Evolutionary conservation across 1,284 basidiomycete species (phyloP).

Genomic region (Cryptococcus deneoformans): DNA sequence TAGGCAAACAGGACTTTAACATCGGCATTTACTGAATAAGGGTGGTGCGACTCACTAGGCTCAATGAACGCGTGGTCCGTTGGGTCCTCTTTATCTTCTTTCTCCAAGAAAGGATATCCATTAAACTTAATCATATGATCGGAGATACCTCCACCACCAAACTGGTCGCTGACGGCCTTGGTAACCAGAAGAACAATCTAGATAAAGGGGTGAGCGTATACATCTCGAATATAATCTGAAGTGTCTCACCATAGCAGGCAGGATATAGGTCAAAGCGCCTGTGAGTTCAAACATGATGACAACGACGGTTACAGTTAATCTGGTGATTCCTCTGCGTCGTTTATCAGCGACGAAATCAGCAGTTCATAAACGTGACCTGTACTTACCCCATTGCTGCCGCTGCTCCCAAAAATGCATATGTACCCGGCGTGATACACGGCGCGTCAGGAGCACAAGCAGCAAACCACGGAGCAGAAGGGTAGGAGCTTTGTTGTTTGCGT

Average conservation of each 20-base stretch:
- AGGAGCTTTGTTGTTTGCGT: constrained; percentile 57
- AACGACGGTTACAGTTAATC: constrained; percentile 95
- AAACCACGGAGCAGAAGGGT: constrained; percentile 81
- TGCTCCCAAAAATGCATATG: constrained; percentile 91
- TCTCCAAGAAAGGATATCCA: constrained; percentile 87
- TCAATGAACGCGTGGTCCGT: constrained; percentile 88
- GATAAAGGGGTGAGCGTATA: constrained; percentile 7
- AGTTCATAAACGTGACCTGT: not conserved
- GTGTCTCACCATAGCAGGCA: constrained; percentile 87
- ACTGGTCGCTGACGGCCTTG: constrained; percentile 94
- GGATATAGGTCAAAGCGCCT: constrained; percentile 93
- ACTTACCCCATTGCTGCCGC: constrained; percentile 85
- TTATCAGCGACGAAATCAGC: not conserved
- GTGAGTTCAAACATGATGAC: constrained; percentile 99
- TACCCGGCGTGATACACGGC: constrained; percentile 97
- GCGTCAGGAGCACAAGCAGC: constrained; percentile 85
- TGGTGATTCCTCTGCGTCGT: constrained; percentile 78
- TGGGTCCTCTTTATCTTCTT: constrained; percentile 78
- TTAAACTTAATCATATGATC: constrained; percentile 98
- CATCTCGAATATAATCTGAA: not conserved
- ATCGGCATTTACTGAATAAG: not conserved
- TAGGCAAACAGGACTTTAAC: constrained; percentile 38
- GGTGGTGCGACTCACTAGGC: constrained; percentile 58
- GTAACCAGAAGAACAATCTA: constrained; percentile 95
- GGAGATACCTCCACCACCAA: constrained; percentile 90